A percentile compares a stretch with the other conserved stretches of the same genome.
These are phyloP conservation scores for Lathyrus sativus DNA, from an alignment of 306 rosid species.

Conservation along the genomic window DNA sequence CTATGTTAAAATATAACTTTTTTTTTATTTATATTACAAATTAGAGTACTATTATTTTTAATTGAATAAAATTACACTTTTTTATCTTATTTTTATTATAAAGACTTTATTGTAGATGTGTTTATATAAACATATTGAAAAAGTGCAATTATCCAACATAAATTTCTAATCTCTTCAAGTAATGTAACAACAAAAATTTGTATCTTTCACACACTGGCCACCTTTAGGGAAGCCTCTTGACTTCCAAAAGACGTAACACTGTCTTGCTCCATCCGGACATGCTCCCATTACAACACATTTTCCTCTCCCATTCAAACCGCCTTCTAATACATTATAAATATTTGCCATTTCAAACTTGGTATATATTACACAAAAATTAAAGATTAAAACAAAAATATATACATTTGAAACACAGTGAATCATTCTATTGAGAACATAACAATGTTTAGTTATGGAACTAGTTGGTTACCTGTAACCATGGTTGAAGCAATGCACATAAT, in stretches of 20 bases:
- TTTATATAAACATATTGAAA: too few species aligned
- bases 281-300: background rate
- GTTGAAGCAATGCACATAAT: background rate
- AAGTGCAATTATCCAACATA: background rate
- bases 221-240: background rate
- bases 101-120: too few species aligned
- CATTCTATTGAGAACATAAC: too few species aligned
- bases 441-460: background rate
- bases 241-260: background rate
- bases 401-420: background rate
- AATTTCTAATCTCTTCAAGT: too few species aligned
- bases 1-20: too few species aligned
- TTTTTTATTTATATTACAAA: too few species aligned
- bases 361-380: background rate
- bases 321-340: background rate
- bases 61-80: too few species aligned
- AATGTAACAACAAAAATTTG: background rate
- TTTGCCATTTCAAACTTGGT: background rate
- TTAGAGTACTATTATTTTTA: too few species aligned
- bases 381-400: background rate
- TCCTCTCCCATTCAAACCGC: background rate
- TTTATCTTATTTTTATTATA: too few species aligned
- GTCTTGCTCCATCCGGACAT: background rate
- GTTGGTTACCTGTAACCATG: background rate
- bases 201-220: background rate